Base-by-base conservation (phyloP, 2,329 filamentous ascomycete species). In the Aspergillus persii region DNA sequence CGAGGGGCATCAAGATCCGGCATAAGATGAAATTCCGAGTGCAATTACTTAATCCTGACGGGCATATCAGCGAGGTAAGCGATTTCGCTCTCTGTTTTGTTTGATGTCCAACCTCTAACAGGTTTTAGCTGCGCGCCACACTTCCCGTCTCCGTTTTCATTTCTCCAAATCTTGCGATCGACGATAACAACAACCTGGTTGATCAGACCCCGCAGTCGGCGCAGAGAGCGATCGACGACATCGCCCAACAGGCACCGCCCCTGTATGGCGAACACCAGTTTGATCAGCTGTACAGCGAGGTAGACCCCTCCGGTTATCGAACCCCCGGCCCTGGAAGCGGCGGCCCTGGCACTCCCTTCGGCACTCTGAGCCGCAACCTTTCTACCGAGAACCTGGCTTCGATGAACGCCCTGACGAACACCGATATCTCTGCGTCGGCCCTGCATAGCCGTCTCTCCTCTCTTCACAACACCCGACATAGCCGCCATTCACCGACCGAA, bases 71-170 rank as follows among this genome's bases (percentile, higher is more conserved):
- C 57, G 94, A 98, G 83, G 87, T 90, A 80, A 71, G 81, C 69
- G 50, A 18, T 8, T 18, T 3, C 12, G 9, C 27, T 4, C 33
- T 8, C 39, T 46, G 31, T 12, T 50, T n/a, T n/a, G 5, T 4
- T 23, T 23, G 18, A 2, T 26, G 18, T 30, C 29, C 18, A 39
- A 3, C 41, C 39, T 51, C 62, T 69, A 58, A 70, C 61, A 46
- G 6, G 27, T 55, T 15, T 52, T 50, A 90, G 87, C 85, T 97
- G 54, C 89, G 94, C 54, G 94, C 94, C 50, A 95, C 92, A 47
- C 85, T 98, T 33, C 93, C 95, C 1, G 85, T 98, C 15, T 92
- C 92, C 56, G 88, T 99, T 44, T 97, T 96, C 77, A 97, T 98
- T 66, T 99, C 95, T 4, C 94, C 95, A 0, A 95, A 95, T 70